Percentiles rank a stretch among this genome's conserved stretches.
Evolutionary conservation across 805 yeast species (phyloP).

Genomic region (Wickerhamiella hasegawae): DNA sequence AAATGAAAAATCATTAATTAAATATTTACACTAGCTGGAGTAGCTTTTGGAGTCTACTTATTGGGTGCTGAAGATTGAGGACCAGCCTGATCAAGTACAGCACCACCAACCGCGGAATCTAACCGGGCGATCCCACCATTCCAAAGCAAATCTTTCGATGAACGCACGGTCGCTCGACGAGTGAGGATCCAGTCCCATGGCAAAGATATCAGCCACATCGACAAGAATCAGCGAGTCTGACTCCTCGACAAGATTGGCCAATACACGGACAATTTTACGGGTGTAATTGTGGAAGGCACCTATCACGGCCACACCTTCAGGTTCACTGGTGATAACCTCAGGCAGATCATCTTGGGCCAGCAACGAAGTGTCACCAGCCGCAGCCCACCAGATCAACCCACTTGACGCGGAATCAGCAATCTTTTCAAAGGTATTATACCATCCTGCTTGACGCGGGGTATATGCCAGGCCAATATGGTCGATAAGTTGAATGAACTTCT

Average conservation of each 20-base stretch:
- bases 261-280: conserved; percentile 26
- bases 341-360: conserved; percentile 15
- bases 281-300: conserved; percentile 40
- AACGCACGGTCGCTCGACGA: conserved; percentile 31
- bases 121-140: conserved; percentile 35
- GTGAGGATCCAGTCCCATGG: conserved; percentile 46
- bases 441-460: background rate
- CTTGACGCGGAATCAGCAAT: conserved; percentile 8
- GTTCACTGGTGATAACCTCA: conserved; percentile 18
- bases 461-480: conserved; percentile 8
- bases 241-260: conserved; percentile 26
- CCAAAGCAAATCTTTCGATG: conserved; percentile 25
- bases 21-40: too few relatives aligned
- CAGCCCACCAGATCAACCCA: conserved; percentile 53
- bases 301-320: conserved; percentile 26
- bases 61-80: too few relatives aligned
- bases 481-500: conserved; percentile 14
- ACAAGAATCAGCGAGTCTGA: conserved; percentile 17
- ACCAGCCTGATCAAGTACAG: conserved; percentile 7
- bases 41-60: too few relatives aligned
- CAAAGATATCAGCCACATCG: conserved; percentile 32
- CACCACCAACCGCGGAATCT: conserved; percentile 23
- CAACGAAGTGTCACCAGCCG: conserved; percentile 49
- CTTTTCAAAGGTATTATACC: conserved; percentile 8
- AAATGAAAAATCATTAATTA: too few relatives aligned